Conservation (phyloP, 2,329 filamentous ascomycete genomes). For the Hypoxylon sp. region DNA sequence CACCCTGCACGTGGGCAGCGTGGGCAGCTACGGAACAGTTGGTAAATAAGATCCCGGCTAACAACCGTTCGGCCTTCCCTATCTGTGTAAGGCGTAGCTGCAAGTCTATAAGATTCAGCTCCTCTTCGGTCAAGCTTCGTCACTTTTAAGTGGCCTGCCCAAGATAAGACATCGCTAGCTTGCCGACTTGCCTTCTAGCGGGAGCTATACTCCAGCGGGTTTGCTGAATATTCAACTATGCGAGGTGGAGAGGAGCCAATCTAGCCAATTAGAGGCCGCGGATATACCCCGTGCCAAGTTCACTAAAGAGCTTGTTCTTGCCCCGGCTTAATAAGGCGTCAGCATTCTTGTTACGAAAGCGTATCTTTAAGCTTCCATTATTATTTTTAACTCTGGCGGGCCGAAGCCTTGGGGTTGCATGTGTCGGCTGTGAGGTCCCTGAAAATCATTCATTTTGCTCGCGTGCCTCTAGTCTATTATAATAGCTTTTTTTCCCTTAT, state of each 20-base stretch:
- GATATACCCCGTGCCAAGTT: slow-evolving; percentile 42
- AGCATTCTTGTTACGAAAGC: slow-evolving; percentile 24
- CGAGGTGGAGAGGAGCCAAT: neutral
- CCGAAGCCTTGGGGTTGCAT: slow-evolving; percentile 18
- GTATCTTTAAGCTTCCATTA: slow-evolving; percentile 1
- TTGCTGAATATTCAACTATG: slow-evolving; percentile 23
- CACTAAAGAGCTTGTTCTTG: slow-evolving; percentile 17
- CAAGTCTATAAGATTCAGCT: slow-evolving; percentile 5
- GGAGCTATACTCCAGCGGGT: slow-evolving; percentile 15
- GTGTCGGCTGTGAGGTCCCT: slow-evolving; percentile 14
- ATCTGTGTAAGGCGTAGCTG: slow-evolving; percentile 35
- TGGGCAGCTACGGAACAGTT: slow-evolving; percentile 10
- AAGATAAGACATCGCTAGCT: slow-evolving; percentile 32
- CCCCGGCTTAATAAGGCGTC: slow-evolving; percentile 1
- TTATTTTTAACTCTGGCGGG: slow-evolving; percentile 10
- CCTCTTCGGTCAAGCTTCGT: slow-evolving; percentile 17
- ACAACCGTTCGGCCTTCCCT: slow-evolving; percentile 36
- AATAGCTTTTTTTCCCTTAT: neutral
- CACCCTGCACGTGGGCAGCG: slow-evolving; percentile 15
- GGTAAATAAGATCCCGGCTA: slow-evolving; percentile 3
- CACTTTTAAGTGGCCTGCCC: slow-evolving; percentile 14
- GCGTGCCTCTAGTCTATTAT: slow-evolving; percentile 13
- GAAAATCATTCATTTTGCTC: slow-evolving; percentile 16
- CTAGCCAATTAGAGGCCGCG: slow-evolving; percentile 26
- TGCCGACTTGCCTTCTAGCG: slow-evolving; percentile 3